phyloP scores from a whole-genome alignment of 2,329 filamentous ascomycete genomes.

The Monosporascus sp. region DNA sequence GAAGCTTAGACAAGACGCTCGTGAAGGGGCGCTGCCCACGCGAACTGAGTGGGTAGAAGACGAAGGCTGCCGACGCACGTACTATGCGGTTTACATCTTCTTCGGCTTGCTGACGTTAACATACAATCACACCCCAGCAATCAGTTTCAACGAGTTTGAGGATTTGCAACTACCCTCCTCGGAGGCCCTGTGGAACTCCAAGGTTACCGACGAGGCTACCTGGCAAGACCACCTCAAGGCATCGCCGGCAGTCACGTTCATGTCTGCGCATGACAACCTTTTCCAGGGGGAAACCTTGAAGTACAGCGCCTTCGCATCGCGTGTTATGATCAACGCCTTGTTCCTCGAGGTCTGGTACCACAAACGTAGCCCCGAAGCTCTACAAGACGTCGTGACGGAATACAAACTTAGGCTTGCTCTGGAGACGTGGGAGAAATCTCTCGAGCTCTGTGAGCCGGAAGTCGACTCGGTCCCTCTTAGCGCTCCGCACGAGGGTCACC shows the following conservation, averaged over 20 bases:
- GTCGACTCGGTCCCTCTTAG: conserved; percentile 82
- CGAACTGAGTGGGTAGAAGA: conserved; percentile 94
- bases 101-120: conserved; percentile 92
- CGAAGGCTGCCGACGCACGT: conserved; percentile 91
- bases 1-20: conserved; percentile 85
- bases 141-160: conserved; percentile 98
- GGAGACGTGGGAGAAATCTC: conserved; percentile 97
- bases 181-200: conserved; percentile 89
- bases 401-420: conserved; percentile 94
- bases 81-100: conserved; percentile 98
- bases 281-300: conserved; percentile 88
- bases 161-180: conserved; percentile 87
- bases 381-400: conserved; percentile 96
- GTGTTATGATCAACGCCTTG: conserved; percentile 97
- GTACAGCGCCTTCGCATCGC: conserved; percentile 95
- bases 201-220: conserved; percentile 68
- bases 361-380: conserved; percentile 93
- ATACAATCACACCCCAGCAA: conserved; percentile 96
- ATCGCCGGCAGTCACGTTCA: conserved; percentile 76
- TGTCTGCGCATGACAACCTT: conserved; percentile 88
- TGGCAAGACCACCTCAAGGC: conserved; percentile 76
- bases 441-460: conserved; percentile 90
- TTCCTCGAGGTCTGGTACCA: conserved; percentile 99
- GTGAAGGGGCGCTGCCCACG: conserved; percentile 68
- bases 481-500: conserved; percentile 84